Evolutionary conservation across 2,329 filamentous ascomycete genomes (phyloP).

Genomic region (Phaeosphaeriaceae sp.): DNA sequence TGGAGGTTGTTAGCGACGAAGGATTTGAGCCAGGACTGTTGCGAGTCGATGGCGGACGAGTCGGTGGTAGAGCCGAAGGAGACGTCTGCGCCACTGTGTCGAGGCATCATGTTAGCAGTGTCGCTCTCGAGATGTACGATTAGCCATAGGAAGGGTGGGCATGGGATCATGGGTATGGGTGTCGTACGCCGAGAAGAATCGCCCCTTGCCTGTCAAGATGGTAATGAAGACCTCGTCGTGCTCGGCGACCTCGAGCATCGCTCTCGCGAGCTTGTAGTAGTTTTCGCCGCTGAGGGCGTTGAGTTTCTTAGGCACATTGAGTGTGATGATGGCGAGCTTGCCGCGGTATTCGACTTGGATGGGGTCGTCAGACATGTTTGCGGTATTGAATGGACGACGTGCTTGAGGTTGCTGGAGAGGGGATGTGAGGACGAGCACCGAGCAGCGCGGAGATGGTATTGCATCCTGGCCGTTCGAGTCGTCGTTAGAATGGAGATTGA

Average conservation of each 20-base stretch:
- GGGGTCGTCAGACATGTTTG: conserved; percentile 46
- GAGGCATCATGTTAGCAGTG: conserved; percentile 3
- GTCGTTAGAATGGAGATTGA: background rate
- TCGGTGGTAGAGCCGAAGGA: conserved; percentile 58
- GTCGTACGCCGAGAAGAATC: conserved; percentile 84
- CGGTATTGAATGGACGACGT: background rate
- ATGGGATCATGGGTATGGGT: conserved; percentile 1
- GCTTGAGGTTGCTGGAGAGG: background rate
- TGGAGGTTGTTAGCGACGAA: conserved; percentile 90
- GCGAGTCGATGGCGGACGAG: conserved; percentile 43
- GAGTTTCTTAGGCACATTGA: conserved; percentile 85
- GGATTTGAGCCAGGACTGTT: conserved; percentile 68
- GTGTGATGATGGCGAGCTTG: conserved; percentile 81
- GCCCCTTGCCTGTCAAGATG: conserved; percentile 80
- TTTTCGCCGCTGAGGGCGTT: conserved; percentile 76
- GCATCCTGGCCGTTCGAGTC: background rate
- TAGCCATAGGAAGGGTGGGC: background rate
- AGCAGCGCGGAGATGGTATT: conserved; percentile 22
- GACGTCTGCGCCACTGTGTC: conserved; percentile 78
- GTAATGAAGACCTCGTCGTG: conserved; percentile 85
- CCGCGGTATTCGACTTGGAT: conserved; percentile 69
- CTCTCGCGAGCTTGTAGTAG: conserved; percentile 79
- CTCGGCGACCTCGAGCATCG: conserved; percentile 77
- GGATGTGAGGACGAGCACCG: conserved; percentile 54
- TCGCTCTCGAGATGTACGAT: background rate